Evolutionary conservation across 1,284 basidiomycete genomes (phyloP).

Genomic region (Takashimella koratensis): DNA sequence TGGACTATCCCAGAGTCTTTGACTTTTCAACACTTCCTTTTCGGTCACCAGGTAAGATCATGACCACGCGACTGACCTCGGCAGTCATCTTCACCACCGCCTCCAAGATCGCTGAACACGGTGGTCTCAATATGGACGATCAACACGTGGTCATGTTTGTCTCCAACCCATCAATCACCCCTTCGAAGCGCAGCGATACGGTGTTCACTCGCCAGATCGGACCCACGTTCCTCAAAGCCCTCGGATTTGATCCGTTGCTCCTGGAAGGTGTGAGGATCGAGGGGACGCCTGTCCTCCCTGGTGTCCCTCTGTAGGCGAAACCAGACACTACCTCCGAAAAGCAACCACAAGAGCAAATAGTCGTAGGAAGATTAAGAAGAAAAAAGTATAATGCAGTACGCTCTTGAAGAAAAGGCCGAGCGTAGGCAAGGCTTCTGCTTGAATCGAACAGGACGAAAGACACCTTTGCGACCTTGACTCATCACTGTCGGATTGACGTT

Average conservation of each 20-base stretch:
- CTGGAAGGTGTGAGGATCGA: neutral
- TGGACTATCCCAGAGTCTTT: too few relatives aligned
- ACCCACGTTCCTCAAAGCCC: constrained; percentile 1
- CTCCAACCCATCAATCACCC: constrained; percentile 1
- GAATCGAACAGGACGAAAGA: too few relatives aligned
- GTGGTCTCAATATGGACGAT: constrained; percentile 1
- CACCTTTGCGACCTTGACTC: too few relatives aligned
- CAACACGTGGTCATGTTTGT: neutral
- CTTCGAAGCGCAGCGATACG: neutral
- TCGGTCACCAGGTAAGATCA: too few relatives aligned
- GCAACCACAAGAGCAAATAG: too few relatives aligned
- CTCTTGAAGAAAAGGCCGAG: too few relatives aligned
- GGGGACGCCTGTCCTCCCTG: constrained; percentile 1
- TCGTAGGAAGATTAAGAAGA: too few relatives aligned
- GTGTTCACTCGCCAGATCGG: constrained; percentile 2
- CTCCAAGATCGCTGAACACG: constrained; percentile 1
- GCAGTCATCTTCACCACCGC: neutral
- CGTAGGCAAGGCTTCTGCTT: too few relatives aligned
- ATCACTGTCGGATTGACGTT: too few relatives aligned
- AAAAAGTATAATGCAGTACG: too few relatives aligned
- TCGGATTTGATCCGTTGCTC: neutral
- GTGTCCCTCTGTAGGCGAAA: neutral
- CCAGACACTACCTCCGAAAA: too few relatives aligned
- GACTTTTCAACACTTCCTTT: neutral
- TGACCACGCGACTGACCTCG: too few relatives aligned